Conservation (phyloP, 2,329 filamentous ascomycete species). For the Epichloe scottii region DNA sequence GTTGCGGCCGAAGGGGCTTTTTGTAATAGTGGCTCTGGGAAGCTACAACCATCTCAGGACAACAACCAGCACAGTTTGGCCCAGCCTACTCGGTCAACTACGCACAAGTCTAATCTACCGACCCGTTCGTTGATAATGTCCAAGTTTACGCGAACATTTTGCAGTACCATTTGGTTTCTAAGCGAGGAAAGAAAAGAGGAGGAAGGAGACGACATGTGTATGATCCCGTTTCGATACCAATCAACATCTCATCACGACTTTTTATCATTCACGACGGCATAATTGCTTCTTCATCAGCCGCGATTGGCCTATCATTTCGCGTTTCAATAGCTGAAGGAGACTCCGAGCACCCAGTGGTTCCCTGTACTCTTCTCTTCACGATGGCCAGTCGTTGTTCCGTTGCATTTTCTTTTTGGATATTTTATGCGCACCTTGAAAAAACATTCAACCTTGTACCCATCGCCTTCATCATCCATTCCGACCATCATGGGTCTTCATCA, state of each 20-base stretch:
- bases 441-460: too few relatives aligned
- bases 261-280: background rate
- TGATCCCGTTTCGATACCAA: background rate
- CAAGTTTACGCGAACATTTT: background rate
- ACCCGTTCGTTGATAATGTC: too few relatives aligned
- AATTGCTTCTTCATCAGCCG: background rate
- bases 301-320: background rate
- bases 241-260: background rate
- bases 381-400: background rate
- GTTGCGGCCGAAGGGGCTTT: slow-evolving; percentile 42
- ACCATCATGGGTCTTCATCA: too few relatives aligned
- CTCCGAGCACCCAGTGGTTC: background rate
- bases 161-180: background rate
- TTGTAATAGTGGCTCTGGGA: background rate
- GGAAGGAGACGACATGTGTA: background rate
- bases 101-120: too few relatives aligned
- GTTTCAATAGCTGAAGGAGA: background rate
- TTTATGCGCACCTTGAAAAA: too few relatives aligned
- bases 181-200: background rate
- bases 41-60: too few relatives aligned
- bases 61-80: background rate
- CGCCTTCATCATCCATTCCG: too few relatives aligned
- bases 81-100: background rate
- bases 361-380: background rate
- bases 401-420: background rate